These are phyloP conservation scores for Termitomyces sp. DNA, from an alignment of 768 basidiomycete genomes.

Conservation along the genomic window DNA sequence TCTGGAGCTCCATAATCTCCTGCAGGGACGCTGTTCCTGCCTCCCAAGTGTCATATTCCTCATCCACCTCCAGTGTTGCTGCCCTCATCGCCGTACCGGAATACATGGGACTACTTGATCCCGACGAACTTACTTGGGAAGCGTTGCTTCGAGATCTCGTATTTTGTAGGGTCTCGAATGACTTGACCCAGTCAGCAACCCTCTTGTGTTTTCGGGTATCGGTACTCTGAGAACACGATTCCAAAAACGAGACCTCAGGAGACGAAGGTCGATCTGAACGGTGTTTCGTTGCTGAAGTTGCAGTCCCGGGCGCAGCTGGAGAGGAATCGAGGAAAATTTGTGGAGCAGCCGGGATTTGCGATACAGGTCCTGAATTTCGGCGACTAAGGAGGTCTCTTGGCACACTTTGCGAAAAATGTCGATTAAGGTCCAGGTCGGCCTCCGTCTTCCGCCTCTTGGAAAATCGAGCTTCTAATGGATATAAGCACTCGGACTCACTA, in stretches of 20 bases:
- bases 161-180: not conserved
- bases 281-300: not conserved
- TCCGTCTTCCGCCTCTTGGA: slow-evolving; percentile 10
- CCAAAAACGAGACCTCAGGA: not conserved
- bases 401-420: not conserved
- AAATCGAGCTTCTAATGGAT: not conserved
- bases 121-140: not conserved
- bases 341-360: not conserved
- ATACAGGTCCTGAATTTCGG: not conserved
- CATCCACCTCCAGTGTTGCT: slow-evolving; percentile 6
- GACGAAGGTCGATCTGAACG: not conserved
- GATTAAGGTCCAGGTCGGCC: not conserved
- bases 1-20: slow-evolving; percentile 15
- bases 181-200: slow-evolving; percentile 10
- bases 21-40: slow-evolving; percentile 16
- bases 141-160: not conserved
- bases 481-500: not conserved
- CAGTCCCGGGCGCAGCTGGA: not conserved
- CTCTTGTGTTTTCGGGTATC: slow-evolving; percentile 10
- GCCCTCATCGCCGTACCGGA: not conserved
- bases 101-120: not conserved
- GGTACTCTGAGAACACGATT: slow-evolving; percentile 5
- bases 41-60: slow-evolving; percentile 23
- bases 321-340: not conserved
- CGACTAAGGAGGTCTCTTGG: not conserved